Percentiles rank a stretch among this genome's conserved stretches.
phyloP scores from a whole-genome alignment of 352 stramenopile species.

The Plasmopara halstedii region DNA sequence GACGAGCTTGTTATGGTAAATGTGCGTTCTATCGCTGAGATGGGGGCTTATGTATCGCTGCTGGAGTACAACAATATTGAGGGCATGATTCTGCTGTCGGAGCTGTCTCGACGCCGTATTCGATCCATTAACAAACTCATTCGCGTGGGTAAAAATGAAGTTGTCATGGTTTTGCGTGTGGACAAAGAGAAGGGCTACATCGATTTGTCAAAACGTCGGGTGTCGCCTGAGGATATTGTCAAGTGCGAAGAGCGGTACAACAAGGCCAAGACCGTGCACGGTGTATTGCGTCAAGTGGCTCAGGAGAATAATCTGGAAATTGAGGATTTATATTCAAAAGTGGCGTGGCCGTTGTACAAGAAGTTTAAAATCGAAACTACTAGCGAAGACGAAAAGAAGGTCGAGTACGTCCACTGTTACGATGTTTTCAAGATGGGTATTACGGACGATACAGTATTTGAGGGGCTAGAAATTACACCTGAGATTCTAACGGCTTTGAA shows the following conservation, averaged over 20 bases:
- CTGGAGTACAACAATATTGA: slow-evolving; percentile 99
- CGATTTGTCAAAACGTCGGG: slow-evolving; percentile 98
- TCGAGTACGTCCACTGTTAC: slow-evolving; percentile 96
- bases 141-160: slow-evolving; percentile 98
- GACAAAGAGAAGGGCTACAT: slow-evolving; percentile 99
- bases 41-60: slow-evolving; percentile 99
- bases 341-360: slow-evolving; percentile 98
- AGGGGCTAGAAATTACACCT: slow-evolving; percentile 85
- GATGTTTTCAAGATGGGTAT: slow-evolving; percentile 99
- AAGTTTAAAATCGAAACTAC: slow-evolving; percentile 89
- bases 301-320: slow-evolving; percentile 72
- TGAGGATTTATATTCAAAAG: slow-evolving; percentile 79
- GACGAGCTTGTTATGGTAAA: slow-evolving; percentile 97
- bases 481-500: slow-evolving; percentile 89
- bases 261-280: slow-evolving; percentile 99
- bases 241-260: slow-evolving; percentile 99
- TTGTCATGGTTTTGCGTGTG: slow-evolving; percentile 99
- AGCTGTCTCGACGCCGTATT: slow-evolving; percentile 98
- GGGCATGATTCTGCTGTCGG: slow-evolving; percentile 99
- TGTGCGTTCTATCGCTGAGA: slow-evolving; percentile 97
- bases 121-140: slow-evolving; percentile 99
- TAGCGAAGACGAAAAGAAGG: slow-evolving; percentile 75
- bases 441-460: slow-evolving; percentile 81
- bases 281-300: slow-evolving; percentile 81
- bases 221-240: slow-evolving; percentile 98